Evolutionary conservation across 2,329 filamentous ascomycete species (phyloP).

Genomic region (Aspergillus candidus): DNA sequence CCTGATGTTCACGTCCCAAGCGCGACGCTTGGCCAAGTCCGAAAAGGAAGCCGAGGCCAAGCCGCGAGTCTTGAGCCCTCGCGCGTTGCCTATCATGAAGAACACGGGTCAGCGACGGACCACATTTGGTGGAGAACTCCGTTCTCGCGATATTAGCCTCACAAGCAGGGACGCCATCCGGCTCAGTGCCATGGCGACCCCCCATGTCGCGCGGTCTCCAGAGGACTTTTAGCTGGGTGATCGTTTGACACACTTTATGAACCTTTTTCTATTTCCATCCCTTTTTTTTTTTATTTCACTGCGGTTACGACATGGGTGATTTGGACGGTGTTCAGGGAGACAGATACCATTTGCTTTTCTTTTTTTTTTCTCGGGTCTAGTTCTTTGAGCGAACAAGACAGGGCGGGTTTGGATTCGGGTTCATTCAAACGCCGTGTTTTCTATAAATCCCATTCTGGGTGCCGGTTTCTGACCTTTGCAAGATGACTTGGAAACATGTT

Average conservation of each 20-base stretch:
- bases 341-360: constrained; percentile 27
- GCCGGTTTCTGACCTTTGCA: constrained; percentile 3
- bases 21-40: constrained; percentile 59
- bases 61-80: constrained; percentile 56
- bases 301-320: constrained; percentile 12
- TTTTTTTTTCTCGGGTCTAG: constrained; percentile 4
- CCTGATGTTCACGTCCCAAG: constrained; percentile 59
- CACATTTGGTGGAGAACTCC: constrained; percentile 38
- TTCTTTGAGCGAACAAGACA: constrained; percentile 10
- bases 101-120: constrained; percentile 37
- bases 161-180: constrained; percentile 35
- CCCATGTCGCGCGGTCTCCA: constrained; percentile 28
- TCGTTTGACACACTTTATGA: constrained; percentile 11
- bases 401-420: too few species aligned
- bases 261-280: constrained; percentile 8
- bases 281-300: constrained; percentile 8
- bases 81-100: constrained; percentile 55
- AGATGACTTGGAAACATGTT: constrained; percentile 9
- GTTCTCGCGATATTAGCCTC: constrained; percentile 34
- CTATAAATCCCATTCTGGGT: constrained; percentile 6
- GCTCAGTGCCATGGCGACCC: constrained; percentile 33
- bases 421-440: too few species aligned
- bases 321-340: constrained; percentile 22
- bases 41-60: constrained; percentile 53
- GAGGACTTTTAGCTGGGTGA: constrained; percentile 24